Conservation (phyloP, 331 rosid genomes). For the Phaseolus coccineus region DNA sequence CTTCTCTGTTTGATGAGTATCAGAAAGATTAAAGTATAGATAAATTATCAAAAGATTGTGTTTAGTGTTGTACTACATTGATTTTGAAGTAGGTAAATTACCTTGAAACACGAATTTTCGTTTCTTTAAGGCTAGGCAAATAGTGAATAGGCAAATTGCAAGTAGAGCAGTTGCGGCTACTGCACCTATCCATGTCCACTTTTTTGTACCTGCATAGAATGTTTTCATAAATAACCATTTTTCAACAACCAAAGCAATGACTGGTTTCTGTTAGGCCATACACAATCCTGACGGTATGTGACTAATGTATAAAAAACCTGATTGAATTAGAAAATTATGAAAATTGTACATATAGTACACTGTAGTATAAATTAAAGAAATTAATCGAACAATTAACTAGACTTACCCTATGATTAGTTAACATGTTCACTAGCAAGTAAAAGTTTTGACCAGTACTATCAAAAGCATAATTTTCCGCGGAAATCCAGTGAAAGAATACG, state of each 20-base stretch:
- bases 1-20: not conserved
- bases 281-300: too few relatives aligned
- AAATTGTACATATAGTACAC: too few relatives aligned
- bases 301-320: too few relatives aligned
- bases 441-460: not conserved
- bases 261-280: too few relatives aligned
- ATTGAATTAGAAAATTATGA: too few relatives aligned
- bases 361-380: too few relatives aligned
- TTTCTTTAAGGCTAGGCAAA: not conserved
- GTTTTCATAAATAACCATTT: not conserved
- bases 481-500: not conserved
- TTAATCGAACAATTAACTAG: not conserved
- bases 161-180: not conserved
- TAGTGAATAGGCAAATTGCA: not conserved
- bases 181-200: not conserved
- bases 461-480: not conserved
- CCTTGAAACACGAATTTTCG: not conserved
- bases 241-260: too few relatives aligned
- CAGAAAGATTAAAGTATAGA: not conserved
- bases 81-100: not conserved
- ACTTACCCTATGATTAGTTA: not conserved
- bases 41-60: not conserved
- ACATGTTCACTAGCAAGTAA: not conserved
- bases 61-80: not conserved
- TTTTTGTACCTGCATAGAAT: not conserved